Conservation (phyloP, 768 basidiomycete genomes). For the Mycena indigotica region DNA sequence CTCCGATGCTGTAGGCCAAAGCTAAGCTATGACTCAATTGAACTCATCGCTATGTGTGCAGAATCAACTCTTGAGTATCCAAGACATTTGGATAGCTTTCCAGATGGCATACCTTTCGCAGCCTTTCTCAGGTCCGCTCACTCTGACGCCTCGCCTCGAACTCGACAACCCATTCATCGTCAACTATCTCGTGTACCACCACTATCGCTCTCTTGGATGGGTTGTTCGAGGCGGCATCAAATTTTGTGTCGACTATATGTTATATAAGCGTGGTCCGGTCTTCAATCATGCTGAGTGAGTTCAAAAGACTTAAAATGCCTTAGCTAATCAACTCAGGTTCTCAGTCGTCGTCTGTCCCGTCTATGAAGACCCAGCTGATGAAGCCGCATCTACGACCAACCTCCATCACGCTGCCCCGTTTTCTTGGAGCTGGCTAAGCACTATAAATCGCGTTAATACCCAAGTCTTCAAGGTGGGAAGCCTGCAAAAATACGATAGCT, state of each 20-base stretch:
- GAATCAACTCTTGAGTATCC: slow-evolving; percentile 56
- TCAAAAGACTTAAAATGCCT: slow-evolving; percentile 2
- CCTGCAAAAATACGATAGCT: too few species aligned
- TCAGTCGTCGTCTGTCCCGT: slow-evolving; percentile 88
- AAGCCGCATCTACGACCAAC: slow-evolving; percentile 60
- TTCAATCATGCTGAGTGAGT: slow-evolving; percentile 91
- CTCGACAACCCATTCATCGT: slow-evolving; percentile 94
- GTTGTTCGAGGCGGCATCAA: slow-evolving; percentile 95
- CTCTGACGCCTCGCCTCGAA: slow-evolving; percentile 36
- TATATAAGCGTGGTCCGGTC: slow-evolving; percentile 93
- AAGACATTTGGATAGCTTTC: slow-evolving; percentile 66
- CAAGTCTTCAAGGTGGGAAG: slow-evolving; percentile 98
- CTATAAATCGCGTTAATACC: slow-evolving; percentile 93
- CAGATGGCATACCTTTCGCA: slow-evolving; percentile 56
- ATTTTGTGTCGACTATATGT: slow-evolving; percentile 92
- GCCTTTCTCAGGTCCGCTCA: slow-evolving; percentile 33
- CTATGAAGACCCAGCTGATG: slow-evolving; percentile 82
- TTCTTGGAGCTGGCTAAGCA: slow-evolving; percentile 95
- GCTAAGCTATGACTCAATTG: neutral
- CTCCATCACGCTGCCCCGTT: slow-evolving; percentile 72
- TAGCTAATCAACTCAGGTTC: slow-evolving; percentile 67
- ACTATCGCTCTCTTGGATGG: slow-evolving; percentile 96
- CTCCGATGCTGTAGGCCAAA: slow-evolving; percentile 61
- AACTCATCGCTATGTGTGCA: slow-evolving; percentile 29
- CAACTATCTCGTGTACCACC: slow-evolving; percentile 89